phyloP scores from a whole-genome alignment of 768 basidiomycete species.

The Russula olivacea region DNA sequence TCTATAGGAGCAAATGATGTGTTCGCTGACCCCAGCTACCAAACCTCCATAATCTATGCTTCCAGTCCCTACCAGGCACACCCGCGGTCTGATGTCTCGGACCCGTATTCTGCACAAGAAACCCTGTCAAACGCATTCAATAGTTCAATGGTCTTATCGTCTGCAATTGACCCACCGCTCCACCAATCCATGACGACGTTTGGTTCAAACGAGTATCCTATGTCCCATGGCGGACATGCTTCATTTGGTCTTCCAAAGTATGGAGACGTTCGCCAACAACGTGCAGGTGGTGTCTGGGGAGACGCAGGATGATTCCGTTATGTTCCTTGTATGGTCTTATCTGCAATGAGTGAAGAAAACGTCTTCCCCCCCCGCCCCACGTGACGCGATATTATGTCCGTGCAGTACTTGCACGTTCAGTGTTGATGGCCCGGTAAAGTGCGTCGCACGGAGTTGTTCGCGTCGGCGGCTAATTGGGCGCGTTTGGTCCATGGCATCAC shows the following conservation, averaged over 20 bases:
- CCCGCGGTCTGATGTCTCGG: background rate
- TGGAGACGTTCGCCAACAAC: constrained; percentile 12
- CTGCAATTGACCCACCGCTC: constrained; percentile 5
- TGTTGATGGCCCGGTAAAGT: constrained; percentile 15
- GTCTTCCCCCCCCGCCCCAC: constrained; percentile 12
- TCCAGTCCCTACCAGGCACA: constrained; percentile 15
- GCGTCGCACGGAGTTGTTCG: constrained; percentile 4
- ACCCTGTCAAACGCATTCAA: constrained; percentile 6
- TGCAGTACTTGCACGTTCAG: constrained; percentile 17
- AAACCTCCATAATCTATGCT: constrained; percentile 15
- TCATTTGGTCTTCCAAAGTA: constrained; percentile 20
- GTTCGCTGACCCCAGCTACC: constrained; percentile 2
- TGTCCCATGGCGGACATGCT: constrained; percentile 1
- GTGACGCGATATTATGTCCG: constrained; percentile 9
- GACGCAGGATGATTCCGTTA: constrained; percentile 19
- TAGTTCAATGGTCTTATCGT: constrained; percentile 12
- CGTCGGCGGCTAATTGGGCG: constrained; percentile 2
- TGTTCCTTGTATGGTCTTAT: background rate
- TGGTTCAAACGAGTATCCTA: constrained; percentile 6
- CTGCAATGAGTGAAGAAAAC: constrained; percentile 13
- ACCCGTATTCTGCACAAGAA: constrained; percentile 6
- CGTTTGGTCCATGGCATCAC: background rate
- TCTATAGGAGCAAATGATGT: background rate
- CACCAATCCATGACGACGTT: constrained; percentile 12
- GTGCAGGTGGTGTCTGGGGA: constrained; percentile 24